Base-by-base conservation (phyloP, 192 early-diverging fungal species). In the Chytriomyces sp. region DNA sequence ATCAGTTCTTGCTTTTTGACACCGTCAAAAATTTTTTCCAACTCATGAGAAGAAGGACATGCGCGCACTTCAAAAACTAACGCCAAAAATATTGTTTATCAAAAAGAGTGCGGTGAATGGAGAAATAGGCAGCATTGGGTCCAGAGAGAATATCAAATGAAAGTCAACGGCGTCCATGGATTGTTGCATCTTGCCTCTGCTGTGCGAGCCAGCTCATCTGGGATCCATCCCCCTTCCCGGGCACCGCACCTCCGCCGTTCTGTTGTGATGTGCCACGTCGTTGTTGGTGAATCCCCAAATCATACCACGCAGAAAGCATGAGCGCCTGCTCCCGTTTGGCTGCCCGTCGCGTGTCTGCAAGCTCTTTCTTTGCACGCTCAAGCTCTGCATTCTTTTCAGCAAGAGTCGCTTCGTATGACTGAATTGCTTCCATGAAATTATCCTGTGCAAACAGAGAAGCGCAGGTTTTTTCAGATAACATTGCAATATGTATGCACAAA, bases 301-400 rank as follows among this genome's bases (percentile, higher is more conserved):
- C 86, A 74, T 91, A 87, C 91, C 91, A 97, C 7, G 96, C 94
- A 13, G 93, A 93, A 47, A 91, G 85, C 75, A 98, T 93, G 59
- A 95, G 82, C 64, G 85, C 86, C 72, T 94, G 91, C 78, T 98
- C 96, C 45, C 92, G 89, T 77, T 84, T 85, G 69, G 86, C 88
- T 78, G 92, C 92, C 23, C 86, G 81, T 73, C 92, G 86, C 18
- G 89, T 87, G 74, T 96, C 93, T 53, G 86, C 82, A 66, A 93
- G 82, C 77, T 94, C 91, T 45, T 91, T 84, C 85, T 91, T 50
- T 7, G 75, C 28, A 28, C 77, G 67, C 20, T 81, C 69, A 35
- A 77, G 26, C 61, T 86, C 86, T 13, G 45, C 74, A 47, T 84
- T 79, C 49, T 82, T 80, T 16, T 85, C 79, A 44, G 70, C 45